Evolutionary conservation across 2,329 filamentous ascomycete species (phyloP), one percentile per base, ranked within the genome.

Genomic region (Anisogramma anomala): DNA sequence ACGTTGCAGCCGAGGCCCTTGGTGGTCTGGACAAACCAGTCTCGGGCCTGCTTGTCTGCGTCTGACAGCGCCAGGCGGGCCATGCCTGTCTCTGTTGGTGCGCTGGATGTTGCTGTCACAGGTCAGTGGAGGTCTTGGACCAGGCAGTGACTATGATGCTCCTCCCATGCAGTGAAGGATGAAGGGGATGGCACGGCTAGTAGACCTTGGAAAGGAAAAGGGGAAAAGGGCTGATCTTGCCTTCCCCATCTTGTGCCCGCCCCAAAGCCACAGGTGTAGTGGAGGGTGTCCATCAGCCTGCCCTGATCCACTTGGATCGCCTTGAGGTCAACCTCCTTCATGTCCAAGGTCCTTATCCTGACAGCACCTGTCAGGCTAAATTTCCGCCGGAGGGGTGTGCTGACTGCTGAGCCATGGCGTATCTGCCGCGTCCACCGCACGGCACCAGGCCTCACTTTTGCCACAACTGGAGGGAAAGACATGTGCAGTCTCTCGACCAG

Each of bases 21-120:
- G 1, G 74, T 76, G 0, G 75, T 78, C 14, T 76, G 57, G 0
- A 78, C 69, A 48, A 91, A 87, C 84, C 84, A 91, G 56, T 84
- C 75, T 28, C 84, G 74, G 10, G 72, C 82, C 51, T 72, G 60
- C 53, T 79, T 83, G 55, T 89, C 84, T 2, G 75, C 65, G 50
- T 87, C 76, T 2, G 78, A 79, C 15, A 89, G 68, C 3, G 82
- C 66, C 1, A 89, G 71, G 2, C 84, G 77, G 19, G 75, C 72
- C 84, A 89, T 89, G 43, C 84, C 84, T 1, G 79, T 83, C 44
- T 87, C 76, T 10, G 73, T 82, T 17, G 62, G 54, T 17, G 53
- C 62, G 31, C 71, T 72, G 43, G 17, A 30, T 30, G 14, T 33
- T 26, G 6, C 7, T 13, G 44, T 39, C 44, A 41, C 18, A 33